Percentiles rank a stretch among this genome's conserved stretches.
These are phyloP conservation scores for Geosmithia flava DNA, from an alignment of 2,329 filamentous ascomycete genomes.

Conservation along the genomic window DNA sequence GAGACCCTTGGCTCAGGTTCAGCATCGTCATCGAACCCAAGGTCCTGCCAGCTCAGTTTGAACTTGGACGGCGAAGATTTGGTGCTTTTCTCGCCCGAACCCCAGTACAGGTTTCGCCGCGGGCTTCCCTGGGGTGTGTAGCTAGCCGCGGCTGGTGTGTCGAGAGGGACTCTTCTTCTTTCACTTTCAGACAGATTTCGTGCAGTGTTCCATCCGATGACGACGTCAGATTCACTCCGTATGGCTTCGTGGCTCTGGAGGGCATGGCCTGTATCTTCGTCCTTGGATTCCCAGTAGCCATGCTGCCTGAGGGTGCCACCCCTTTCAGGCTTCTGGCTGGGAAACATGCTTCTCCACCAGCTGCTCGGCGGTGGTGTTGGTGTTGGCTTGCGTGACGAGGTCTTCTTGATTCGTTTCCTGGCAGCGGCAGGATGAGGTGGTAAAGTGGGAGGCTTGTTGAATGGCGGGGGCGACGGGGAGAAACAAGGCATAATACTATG, in stretches of 20 bases:
- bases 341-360: conserved; percentile 32
- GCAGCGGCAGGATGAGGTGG: neutral
- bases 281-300: conserved; percentile 12
- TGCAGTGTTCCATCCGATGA: conserved; percentile 23
- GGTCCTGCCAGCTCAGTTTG: conserved; percentile 1
- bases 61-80: neutral
- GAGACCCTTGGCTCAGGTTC: neutral
- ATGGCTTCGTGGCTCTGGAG: neutral
- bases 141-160: neutral
- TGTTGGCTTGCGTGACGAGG: neutral
- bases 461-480: too few relatives aligned
- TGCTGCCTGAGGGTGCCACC: conserved; percentile 31
- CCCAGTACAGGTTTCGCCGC: too few relatives aligned
- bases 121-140: too few relatives aligned
- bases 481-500: neutral
- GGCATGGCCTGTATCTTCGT: neutral
- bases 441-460: neutral
- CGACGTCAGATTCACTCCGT: conserved; percentile 12
- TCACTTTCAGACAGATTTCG: neutral
- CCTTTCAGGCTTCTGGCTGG: conserved; percentile 34
- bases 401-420: neutral
- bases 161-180: neutral
- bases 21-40: neutral
- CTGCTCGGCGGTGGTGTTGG: conserved; percentile 16
- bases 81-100: neutral